phyloP scores from a whole-genome alignment of 1,284 basidiomycete species.

The Paramarasmius palmivorus region DNA sequence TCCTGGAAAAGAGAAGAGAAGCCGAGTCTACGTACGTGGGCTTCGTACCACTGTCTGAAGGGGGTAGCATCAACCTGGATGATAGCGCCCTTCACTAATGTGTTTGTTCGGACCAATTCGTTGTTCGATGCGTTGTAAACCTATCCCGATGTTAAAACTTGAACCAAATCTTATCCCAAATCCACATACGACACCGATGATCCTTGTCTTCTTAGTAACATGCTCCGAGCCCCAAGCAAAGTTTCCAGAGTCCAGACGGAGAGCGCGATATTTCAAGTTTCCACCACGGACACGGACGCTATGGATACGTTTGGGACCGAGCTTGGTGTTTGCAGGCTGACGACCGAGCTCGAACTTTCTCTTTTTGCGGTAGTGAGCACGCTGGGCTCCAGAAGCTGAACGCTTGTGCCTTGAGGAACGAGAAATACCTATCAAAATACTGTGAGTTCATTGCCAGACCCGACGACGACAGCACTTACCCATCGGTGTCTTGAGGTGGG shows the following conservation, averaged over 20 bases:
- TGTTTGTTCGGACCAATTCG: conserved; percentile 98
- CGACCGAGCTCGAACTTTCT: conserved; percentile 98
- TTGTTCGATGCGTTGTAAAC: conserved; percentile 99
- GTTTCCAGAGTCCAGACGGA: conserved; percentile 93
- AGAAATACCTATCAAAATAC: conserved; percentile 74
- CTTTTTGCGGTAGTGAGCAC: conserved; percentile 97
- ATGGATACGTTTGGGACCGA: conserved; percentile 92
- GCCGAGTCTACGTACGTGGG: conserved; percentile 68
- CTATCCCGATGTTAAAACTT: conserved; percentile 38
- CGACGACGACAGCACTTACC: conserved; percentile 42
- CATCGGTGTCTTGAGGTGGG: conserved; percentile 41
- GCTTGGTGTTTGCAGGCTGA: conserved; percentile 93
- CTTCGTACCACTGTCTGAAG: conserved; percentile 98
- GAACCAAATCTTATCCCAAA: conserved; percentile 4
- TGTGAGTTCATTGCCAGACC: conserved; percentile 9
- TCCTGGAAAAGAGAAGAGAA: background rate
- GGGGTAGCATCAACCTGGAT: conserved; percentile 96
- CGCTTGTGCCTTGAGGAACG: conserved; percentile 95
- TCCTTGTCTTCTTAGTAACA: conserved; percentile 89
- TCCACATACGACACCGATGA: conserved; percentile 87
- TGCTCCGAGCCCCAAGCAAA: conserved; percentile 97
- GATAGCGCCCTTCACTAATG: conserved; percentile 92
- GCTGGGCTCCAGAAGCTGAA: conserved; percentile 89
- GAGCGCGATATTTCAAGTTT: conserved; percentile 90
- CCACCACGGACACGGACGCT: conserved; percentile 92